Evolutionary conservation across 148 eudicot species (phyloP).

Genomic region (Camellia sinensis): DNA sequence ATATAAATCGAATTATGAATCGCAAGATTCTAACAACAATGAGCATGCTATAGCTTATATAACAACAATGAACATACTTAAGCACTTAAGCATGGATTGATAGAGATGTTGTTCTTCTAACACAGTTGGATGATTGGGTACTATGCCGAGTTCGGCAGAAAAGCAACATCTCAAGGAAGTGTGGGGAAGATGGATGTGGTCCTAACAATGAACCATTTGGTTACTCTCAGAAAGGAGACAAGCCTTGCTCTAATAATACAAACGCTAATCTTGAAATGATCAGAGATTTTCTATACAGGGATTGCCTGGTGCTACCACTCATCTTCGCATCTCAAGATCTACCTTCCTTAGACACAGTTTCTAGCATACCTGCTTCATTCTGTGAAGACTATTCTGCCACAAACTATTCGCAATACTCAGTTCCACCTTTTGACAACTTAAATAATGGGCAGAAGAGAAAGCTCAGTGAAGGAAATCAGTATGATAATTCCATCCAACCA

Average conservation of each 20-base stretch:
- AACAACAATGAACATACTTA: no score
- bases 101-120: not conserved
- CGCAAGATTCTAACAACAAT: no score
- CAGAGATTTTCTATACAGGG: conserved; percentile 14
- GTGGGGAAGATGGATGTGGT: not conserved
- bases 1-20: no score
- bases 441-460: not conserved
- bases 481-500: not conserved
- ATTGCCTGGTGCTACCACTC: conserved; percentile 17
- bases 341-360: conserved; percentile 12
- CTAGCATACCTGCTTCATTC: conserved; percentile 2
- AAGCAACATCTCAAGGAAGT: not conserved
- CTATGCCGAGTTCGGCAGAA: conserved; percentile 21
- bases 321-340: conserved; percentile 7
- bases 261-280: conserved; percentile 8
- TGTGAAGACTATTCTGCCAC: not conserved
- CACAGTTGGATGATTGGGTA: conserved; percentile 25
- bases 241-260: not conserved
- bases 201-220: not conserved
- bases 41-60: no score
- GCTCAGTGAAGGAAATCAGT: not conserved
- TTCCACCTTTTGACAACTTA: not conserved
- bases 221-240: not conserved
- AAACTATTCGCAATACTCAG: not conserved
- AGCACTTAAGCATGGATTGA: not conserved